phyloP scores from a whole-genome alignment of 352 stramenopile species.

The Phytophthora cajani region DNA sequence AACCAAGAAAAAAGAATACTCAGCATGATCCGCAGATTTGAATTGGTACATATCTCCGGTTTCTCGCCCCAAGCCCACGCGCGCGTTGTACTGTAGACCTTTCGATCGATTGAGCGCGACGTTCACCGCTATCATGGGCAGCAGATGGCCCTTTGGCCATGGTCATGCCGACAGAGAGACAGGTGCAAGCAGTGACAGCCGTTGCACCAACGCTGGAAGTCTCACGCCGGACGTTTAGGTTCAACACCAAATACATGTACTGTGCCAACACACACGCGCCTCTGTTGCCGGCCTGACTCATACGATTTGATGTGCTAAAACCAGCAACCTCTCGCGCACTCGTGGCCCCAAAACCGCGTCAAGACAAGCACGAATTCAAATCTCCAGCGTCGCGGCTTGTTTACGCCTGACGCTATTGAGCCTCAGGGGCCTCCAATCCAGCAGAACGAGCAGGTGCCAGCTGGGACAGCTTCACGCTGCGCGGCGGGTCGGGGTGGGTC shows the following conservation, averaged over 20 bases:
- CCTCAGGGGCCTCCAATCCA: conserved; percentile 14
- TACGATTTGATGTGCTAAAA: conserved; percentile 17
- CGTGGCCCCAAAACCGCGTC: conserved; percentile 13
- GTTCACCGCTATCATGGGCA: conserved; percentile 22
- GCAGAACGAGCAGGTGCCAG: conserved; percentile 25
- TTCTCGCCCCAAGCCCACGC: background rate
- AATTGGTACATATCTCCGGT: conserved; percentile 24
- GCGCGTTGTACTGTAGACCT: background rate
- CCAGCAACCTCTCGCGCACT: conserved; percentile 3
- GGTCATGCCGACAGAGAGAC: conserved; percentile 18
- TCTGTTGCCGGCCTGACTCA: conserved; percentile 33
- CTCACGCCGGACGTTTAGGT: conserved; percentile 24
- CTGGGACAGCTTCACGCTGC: conserved; percentile 35
- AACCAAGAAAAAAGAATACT: conserved; percentile 27
- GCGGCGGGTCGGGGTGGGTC: background rate
- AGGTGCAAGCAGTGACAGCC: conserved; percentile 15
- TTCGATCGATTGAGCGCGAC: background rate
- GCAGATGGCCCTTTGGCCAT: conserved; percentile 16
- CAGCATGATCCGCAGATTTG: conserved; percentile 31
- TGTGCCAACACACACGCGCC: background rate
- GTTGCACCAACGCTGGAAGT: conserved; percentile 10
- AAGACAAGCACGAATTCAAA: conserved; percentile 32
- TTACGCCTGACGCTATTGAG: conserved; percentile 44
- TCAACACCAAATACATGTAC: conserved; percentile 5
- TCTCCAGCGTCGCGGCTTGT: conserved; percentile 30